Percentiles rank a stretch among this genome's conserved stretches.
phyloP scores from a whole-genome alignment of 2,329 filamentous ascomycete genomes.

The Xylariaceae sp. region DNA sequence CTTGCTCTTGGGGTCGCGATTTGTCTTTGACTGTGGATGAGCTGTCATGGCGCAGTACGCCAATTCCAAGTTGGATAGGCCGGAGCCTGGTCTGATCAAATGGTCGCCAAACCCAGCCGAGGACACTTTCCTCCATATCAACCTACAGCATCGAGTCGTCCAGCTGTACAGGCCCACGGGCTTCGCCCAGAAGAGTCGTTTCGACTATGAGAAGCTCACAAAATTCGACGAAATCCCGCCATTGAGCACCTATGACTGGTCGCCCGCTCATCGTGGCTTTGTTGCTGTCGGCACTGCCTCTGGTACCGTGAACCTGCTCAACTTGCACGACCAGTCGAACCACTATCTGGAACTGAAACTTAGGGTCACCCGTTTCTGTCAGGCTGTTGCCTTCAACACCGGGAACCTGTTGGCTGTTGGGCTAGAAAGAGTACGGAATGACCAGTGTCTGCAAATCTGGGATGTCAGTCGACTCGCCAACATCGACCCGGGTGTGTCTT shows the following conservation, averaged over 20 bases:
- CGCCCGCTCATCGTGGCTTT: constrained; percentile 52
- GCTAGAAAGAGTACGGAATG: constrained; percentile 72
- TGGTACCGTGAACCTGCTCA: constrained; percentile 67
- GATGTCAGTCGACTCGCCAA: constrained; percentile 59
- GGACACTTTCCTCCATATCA: constrained; percentile 58
- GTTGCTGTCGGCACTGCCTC: constrained; percentile 69
- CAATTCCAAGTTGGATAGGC: constrained; percentile 43
- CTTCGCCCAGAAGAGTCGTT: constrained; percentile 46
- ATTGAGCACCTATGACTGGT: constrained; percentile 61
- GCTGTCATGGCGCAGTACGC: constrained; percentile 16
- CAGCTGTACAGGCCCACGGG: constrained; percentile 57
- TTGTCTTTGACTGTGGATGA: no score
- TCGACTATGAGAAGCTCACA: constrained; percentile 50
- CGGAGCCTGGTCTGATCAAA: constrained; percentile 56
- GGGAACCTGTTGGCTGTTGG: constrained; percentile 67
- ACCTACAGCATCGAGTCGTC: constrained; percentile 54
- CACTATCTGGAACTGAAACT: constrained; percentile 59
- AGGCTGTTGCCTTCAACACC: constrained; percentile 73
- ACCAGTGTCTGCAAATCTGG: constrained; percentile 76
- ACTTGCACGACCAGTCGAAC: constrained; percentile 63
- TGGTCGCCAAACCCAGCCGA: constrained; percentile 55
- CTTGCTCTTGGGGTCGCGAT: no score
- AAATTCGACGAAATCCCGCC: constrained; percentile 57
- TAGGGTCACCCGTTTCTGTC: constrained; percentile 69
- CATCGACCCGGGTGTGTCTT: constrained; percentile 37